Conservation (phyloP, 177 flowering plant species). For the Tripterygium wilfordii region DNA sequence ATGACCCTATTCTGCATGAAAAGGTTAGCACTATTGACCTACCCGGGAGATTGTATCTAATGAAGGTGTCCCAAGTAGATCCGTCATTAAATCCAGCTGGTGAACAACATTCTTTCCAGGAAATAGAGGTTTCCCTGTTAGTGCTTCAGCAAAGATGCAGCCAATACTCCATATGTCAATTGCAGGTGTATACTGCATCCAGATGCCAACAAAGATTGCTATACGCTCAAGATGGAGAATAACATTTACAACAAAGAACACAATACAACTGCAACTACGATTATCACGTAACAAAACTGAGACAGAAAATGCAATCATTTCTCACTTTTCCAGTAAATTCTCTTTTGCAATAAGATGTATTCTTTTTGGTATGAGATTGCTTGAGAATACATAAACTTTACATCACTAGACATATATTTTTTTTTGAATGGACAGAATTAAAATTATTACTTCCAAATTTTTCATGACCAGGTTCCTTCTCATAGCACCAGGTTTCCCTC, state of each 20-base stretch:
- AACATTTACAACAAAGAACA: not conserved
- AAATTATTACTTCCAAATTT: too few relatives aligned
- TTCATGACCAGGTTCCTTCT: too few relatives aligned
- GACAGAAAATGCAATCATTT: too few relatives aligned
- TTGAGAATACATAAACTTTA: too few relatives aligned
- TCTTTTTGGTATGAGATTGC: too few relatives aligned
- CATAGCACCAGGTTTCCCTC: too few relatives aligned
- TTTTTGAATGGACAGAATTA: too few relatives aligned
- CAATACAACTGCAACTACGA: not conserved
- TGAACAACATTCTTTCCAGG: conserved; percentile 75
- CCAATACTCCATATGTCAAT: conserved; percentile 76
- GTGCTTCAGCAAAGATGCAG: conserved; percentile 66
- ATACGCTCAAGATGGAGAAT: not conserved
- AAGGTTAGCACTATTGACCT: too few relatives aligned
- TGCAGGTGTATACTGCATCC: conserved; percentile 63
- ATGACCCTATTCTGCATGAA: too few relatives aligned
- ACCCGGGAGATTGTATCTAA: conserved; percentile 60
- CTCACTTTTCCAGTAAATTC: too few relatives aligned
- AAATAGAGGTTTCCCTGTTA: conserved; percentile 59
- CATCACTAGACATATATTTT: too few relatives aligned
- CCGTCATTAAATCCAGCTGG: conserved; percentile 66
- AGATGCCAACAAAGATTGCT: not conserved
- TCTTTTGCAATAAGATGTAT: too few relatives aligned
- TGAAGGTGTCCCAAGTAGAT: conserved; percentile 65
- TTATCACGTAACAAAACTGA: not conserved